Percentiles rank a stretch among this genome's conserved stretches.
Evolutionary conservation across 208 protist genomes (phyloP).

Genomic region (Trypanosoma avium): DNA sequence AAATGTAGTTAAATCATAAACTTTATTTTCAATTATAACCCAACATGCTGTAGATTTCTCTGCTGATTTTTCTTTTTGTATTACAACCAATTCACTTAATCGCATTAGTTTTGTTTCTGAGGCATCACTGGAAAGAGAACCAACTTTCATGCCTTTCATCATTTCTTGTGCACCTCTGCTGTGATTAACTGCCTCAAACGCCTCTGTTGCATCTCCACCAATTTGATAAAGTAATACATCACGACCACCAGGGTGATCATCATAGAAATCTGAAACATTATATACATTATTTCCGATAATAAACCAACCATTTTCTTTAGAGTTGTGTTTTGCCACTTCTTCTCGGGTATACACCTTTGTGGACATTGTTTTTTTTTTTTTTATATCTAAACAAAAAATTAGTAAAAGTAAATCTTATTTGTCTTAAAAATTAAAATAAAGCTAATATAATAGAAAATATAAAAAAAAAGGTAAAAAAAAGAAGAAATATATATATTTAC

Average conservation of each 20-base stretch:
- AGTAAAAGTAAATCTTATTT: no score
- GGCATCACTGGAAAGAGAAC: conserved; percentile 1
- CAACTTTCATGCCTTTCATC: conserved; percentile 50
- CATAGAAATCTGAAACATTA: conserved; percentile 74
- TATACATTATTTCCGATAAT: conserved; percentile 81
- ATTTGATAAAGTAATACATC: conserved; percentile 69
- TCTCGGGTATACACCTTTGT: conserved; percentile 34
- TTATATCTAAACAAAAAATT: neutral
- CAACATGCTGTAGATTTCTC: conserved; percentile 22
- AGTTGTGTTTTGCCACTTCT: conserved; percentile 65
- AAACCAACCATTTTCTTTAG: conserved; percentile 59
- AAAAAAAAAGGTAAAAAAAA: no score
- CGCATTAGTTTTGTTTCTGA: neutral
- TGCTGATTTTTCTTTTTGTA: conserved; percentile 16
- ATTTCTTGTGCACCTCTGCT: conserved; percentile 47
- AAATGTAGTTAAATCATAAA: conserved; percentile 81
- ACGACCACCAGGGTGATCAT: conserved; percentile 79
- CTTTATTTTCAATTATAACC: conserved; percentile 86
- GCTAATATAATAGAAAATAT: no score
- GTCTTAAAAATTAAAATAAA: no score
- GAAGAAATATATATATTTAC: no score
- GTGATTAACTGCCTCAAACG: conserved; percentile 68
- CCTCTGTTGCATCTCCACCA: conserved; percentile 73
- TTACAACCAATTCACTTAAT: conserved; percentile 28
- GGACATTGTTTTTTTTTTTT: neutral